Percentiles rank a stretch among this genome's conserved stretches.
Conservation (phyloP, 345 rosid species). For the Toxicodendron radicans region DNA sequence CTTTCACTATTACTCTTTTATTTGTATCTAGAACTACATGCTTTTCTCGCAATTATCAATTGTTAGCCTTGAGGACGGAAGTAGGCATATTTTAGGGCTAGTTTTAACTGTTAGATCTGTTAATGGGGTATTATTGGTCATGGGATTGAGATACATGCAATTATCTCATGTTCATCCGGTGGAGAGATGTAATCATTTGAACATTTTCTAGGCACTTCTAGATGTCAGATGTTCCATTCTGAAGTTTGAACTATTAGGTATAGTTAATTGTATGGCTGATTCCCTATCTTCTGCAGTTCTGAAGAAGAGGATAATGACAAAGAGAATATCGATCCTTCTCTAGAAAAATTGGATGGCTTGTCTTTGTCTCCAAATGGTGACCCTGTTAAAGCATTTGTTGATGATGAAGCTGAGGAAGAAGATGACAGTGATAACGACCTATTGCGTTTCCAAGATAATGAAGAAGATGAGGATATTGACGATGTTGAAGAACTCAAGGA, state of each 20-base stretch:
- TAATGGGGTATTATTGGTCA: slow-evolving; percentile 1
- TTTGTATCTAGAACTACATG: background rate
- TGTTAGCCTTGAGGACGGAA: slow-evolving; percentile 1
- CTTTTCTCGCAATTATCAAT: slow-evolving; percentile 4
- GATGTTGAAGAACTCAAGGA: slow-evolving; percentile 69
- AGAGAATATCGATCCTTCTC: slow-evolving; percentile 50
- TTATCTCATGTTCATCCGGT: background rate
- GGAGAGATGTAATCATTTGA: background rate
- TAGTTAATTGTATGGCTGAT: slow-evolving; percentile 20
- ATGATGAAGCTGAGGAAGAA: slow-evolving; percentile 93
- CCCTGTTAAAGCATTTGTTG: slow-evolving; percentile 81
- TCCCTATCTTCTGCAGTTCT: slow-evolving; percentile 35
- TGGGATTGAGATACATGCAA: slow-evolving; percentile 1
- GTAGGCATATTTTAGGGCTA: background rate
- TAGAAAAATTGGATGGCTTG: slow-evolving; percentile 30
- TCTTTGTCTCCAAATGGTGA: slow-evolving; percentile 55
- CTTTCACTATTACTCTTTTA: background rate
- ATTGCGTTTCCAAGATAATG: slow-evolving; percentile 58
- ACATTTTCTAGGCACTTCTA: background rate
- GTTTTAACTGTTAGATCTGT: background rate
- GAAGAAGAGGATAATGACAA: slow-evolving; percentile 60
- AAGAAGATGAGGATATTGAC: slow-evolving; percentile 68
- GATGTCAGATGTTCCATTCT: slow-evolving; percentile 1
- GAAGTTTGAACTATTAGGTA: background rate
- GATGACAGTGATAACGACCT: slow-evolving; percentile 92